Conservation (phyloP, 2,329 filamentous ascomycete genomes). For the Sclerotinia spermophila region DNA sequence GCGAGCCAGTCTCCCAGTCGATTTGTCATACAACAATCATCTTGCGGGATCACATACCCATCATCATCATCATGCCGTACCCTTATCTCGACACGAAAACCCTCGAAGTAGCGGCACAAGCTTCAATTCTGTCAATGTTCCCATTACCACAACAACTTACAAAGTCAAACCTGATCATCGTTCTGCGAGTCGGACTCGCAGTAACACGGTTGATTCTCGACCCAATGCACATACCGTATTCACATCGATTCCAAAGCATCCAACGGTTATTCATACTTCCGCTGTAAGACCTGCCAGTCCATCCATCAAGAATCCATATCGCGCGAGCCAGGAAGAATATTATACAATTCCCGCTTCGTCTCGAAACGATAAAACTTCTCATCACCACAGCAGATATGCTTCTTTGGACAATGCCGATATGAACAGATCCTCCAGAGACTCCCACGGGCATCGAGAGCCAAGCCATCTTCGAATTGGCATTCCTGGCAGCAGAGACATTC, state of each 20-base stretch:
- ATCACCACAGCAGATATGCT: conserved; percentile 42
- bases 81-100: conserved; percentile 39
- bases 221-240: conserved; percentile 50
- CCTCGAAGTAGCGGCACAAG: conserved; percentile 39
- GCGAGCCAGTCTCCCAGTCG: conserved; percentile 51
- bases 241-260: conserved; percentile 47
- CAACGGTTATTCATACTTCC: conserved; percentile 32
- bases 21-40: conserved; percentile 34
- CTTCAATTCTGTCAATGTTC: conserved; percentile 30
- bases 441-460: conserved; percentile 19
- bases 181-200: conserved; percentile 46
- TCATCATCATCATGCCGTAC: conserved; percentile 52
- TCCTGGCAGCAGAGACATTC: conserved; percentile 25
- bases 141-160: conserved; percentile 53
- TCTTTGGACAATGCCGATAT: conserved; percentile 50
- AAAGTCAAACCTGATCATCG: conserved; percentile 52
- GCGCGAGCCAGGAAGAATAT: conserved; percentile 51
- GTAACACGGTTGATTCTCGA: conserved; percentile 48
- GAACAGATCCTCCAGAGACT: conserved; percentile 26
- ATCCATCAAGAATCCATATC: conserved; percentile 47
- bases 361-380: conserved; percentile 40
- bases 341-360: conserved; percentile 58
- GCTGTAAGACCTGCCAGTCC: conserved; percentile 46
- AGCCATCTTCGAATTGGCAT: conserved; percentile 26
- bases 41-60: conserved; percentile 21